These are phyloP conservation scores for Saposhnikovia divaricata DNA, from an alignment of 129 eudicot genomes.

Conservation along the genomic window DNA sequence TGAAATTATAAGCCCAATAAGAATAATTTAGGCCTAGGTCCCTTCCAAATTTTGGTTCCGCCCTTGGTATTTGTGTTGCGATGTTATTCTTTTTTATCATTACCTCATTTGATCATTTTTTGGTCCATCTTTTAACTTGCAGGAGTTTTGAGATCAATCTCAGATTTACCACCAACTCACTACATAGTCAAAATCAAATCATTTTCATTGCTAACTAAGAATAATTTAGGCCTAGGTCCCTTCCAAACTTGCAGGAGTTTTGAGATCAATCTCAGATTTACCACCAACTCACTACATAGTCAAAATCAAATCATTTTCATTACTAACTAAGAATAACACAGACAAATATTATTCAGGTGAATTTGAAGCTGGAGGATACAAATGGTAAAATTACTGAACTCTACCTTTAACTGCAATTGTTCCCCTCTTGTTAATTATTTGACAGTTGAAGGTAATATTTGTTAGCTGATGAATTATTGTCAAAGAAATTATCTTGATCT, in stretches of 20 bases:
- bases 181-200: constrained; percentile 38
- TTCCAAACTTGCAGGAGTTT: constrained; percentile 32
- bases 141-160: constrained; percentile 36
- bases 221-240: too few species aligned
- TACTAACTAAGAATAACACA: constrained; percentile 24
- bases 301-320: constrained; percentile 37
- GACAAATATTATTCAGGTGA: constrained; percentile 35
- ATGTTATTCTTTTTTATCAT: background rate
- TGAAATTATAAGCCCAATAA: background rate
- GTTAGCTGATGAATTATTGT: background rate
- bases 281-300: constrained; percentile 49
- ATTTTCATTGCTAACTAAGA: constrained; percentile 32
- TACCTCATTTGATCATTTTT: background rate
- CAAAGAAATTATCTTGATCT: background rate
- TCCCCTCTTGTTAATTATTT: constrained; percentile 18
- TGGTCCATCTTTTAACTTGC: background rate
- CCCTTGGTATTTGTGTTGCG: background rate
- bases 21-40: background rate
- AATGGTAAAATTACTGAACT: constrained; percentile 28
- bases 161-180: constrained; percentile 53
- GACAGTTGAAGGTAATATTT: constrained; percentile 41
- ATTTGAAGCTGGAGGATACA: constrained; percentile 66
- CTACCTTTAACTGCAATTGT: background rate
- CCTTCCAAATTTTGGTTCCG: background rate
- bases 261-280: constrained; percentile 36